A percentile compares a stretch with the other conserved stretches of the same genome.
These are phyloP conservation scores for Tricholoma hemisulphureum DNA, from an alignment of 768 basidiomycete species.

Conservation along the genomic window DNA sequence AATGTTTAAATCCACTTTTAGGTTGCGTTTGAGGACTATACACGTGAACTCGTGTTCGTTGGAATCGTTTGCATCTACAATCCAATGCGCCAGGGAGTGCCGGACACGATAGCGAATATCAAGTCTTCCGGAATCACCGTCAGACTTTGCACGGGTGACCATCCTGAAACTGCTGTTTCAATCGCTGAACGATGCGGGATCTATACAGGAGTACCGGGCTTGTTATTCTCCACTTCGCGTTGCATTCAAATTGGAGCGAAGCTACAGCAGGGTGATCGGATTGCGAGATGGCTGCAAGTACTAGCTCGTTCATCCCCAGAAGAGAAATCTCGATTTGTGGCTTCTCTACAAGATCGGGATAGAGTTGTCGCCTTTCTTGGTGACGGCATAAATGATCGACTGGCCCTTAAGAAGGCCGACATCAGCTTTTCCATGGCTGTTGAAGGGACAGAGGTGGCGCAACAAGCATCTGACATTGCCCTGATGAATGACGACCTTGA, in stretches of 20 bases:
- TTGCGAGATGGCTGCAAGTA: constrained; percentile 95
- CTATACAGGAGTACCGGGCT: too few relatives aligned
- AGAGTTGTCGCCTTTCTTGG: constrained; percentile 96
- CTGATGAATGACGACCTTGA: constrained; percentile 93
- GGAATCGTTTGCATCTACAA: constrained; percentile 95
- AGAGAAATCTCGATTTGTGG: constrained; percentile 92
- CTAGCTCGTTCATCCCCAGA: constrained; percentile 96
- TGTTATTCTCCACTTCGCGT: too few relatives aligned
- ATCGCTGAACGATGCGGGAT: constrained; percentile 97
- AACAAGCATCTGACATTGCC: constrained; percentile 98
- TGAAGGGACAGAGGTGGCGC: constrained; percentile 96
- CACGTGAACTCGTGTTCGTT: constrained; percentile 75
- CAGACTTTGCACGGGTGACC: constrained; percentile 99
- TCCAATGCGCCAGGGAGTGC: constrained; percentile 87
- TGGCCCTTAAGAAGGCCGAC: constrained; percentile 90
- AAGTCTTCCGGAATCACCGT: constrained; percentile 86
- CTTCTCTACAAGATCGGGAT: constrained; percentile 79
- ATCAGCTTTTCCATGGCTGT: constrained; percentile 98
- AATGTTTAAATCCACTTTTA: too few relatives aligned
- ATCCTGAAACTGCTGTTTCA: constrained; percentile 89
- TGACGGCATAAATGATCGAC: constrained; percentile 97
- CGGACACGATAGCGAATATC: constrained; percentile 86
- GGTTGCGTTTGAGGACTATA: constrained; percentile 69
- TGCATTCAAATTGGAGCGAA: too few relatives aligned
- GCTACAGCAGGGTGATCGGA: constrained; percentile 63